These are phyloP conservation scores for Botrytis medusae DNA, from an alignment of 2,329 filamentous ascomycete genomes.

Conservation along the genomic window DNA sequence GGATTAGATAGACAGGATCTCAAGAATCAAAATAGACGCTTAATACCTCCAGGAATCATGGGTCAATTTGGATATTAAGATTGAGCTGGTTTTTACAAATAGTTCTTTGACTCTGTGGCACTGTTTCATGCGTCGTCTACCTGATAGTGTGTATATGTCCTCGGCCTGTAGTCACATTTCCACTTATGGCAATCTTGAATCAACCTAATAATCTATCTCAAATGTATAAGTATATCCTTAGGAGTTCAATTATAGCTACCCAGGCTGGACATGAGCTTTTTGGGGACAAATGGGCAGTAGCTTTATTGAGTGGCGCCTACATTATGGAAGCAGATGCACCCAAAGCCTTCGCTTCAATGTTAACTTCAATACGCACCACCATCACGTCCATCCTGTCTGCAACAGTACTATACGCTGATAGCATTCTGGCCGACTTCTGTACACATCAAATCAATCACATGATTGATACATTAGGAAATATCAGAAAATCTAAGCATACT, in stretches of 20 bases:
- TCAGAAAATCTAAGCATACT: background rate
- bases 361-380: background rate
- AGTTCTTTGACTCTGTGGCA: too few species aligned
- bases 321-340: background rate
- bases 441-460: background rate
- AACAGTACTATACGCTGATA: too few species aligned
- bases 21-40: background rate
- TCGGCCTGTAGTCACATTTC: background rate
- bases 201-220: background rate
- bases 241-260: background rate
- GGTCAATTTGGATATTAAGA: too few species aligned
- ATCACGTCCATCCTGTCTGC: background rate
- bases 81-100: background rate
- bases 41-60: background rate
- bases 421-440: background rate
- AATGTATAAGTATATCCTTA: background rate
- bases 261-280: background rate
- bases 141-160: background rate
- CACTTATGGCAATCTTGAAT: background rate
- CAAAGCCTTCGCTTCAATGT: background rate
- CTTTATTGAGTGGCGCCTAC: background rate
- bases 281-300: background rate
- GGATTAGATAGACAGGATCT: slow-evolving; percentile 7
- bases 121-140: background rate
- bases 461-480: background rate